phyloP scores from a whole-genome alignment of 2,329 filamentous ascomycete genomes.

The Periconia macrospinosa region DNA sequence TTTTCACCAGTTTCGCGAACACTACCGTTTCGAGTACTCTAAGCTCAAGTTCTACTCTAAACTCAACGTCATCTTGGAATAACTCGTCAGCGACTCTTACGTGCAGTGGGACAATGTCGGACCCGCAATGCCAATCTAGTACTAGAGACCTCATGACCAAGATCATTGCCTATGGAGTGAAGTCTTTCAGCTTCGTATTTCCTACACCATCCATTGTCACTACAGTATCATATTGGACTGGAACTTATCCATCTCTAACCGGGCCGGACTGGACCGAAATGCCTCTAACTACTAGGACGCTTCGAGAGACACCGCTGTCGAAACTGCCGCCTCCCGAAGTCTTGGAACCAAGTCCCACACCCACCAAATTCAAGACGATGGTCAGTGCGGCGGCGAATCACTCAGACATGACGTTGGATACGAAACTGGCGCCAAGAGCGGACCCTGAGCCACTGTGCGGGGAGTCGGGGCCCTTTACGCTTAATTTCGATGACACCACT shows the following conservation, averaged over 20 bases:
- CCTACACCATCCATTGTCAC: constrained; percentile 31
- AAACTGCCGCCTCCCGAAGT: constrained; percentile 18
- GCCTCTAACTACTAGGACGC: constrained; percentile 24
- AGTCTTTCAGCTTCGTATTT: constrained; percentile 30
- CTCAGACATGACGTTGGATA: constrained; percentile 3
- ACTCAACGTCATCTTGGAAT: constrained; percentile 5
- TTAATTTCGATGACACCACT: constrained; percentile 30
- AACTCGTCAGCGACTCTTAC: constrained; percentile 2
- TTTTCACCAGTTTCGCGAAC: neutral
- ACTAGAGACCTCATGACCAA: constrained; percentile 21
- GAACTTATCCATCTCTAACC: constrained; percentile 29
- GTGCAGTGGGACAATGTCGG: constrained; percentile 1
- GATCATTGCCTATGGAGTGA: constrained; percentile 27
- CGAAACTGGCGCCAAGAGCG: neutral
- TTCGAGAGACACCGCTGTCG: constrained; percentile 24
- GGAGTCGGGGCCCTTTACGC: constrained; percentile 49
- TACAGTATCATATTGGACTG: constrained; percentile 37
- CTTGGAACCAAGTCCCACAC: constrained; percentile 12
- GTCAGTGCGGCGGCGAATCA: constrained; percentile 7
- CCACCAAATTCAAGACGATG: constrained; percentile 13
- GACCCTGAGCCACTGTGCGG: constrained; percentile 40
- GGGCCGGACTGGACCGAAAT: constrained; percentile 28
- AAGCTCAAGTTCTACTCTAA: neutral
- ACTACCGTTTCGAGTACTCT: neutral
- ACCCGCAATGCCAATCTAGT: neutral